Percentiles rank a stretch among this genome's conserved stretches.
phyloP scores from a whole-genome alignment of 139 green algal species.

The Yamagishiella unicocca region DNA sequence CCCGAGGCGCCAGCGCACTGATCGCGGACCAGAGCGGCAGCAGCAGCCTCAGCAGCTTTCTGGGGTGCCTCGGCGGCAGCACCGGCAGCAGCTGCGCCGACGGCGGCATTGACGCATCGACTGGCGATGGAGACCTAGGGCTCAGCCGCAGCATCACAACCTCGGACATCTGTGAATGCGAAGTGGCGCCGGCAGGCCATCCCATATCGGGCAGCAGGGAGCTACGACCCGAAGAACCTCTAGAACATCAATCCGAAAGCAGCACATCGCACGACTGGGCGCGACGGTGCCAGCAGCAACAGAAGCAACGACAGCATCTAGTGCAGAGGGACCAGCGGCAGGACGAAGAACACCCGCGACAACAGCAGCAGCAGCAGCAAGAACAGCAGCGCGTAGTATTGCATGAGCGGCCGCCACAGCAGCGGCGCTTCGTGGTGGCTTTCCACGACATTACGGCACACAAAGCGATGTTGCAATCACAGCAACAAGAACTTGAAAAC shows the following conservation, averaged over 20 bases:
- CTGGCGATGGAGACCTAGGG: too few relatives aligned
- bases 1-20: too few relatives aligned
- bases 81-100: too few relatives aligned
- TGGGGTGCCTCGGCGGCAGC: too few relatives aligned
- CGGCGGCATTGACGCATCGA: too few relatives aligned
- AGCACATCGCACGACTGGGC: conserved; percentile 4
- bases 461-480: background rate
- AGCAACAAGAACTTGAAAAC: background rate
- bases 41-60: too few relatives aligned
- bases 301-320: background rate
- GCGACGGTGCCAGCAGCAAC: background rate
- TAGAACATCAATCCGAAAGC: too few relatives aligned
- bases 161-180: background rate
- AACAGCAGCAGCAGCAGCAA: background rate
- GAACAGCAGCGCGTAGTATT: background rate
- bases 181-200: background rate
- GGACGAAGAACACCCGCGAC: background rate
- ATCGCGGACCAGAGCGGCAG: too few relatives aligned
- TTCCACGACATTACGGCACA: background rate
- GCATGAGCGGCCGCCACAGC: background rate
- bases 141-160: background rate
- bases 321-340: background rate
- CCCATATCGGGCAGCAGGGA: too few relatives aligned
- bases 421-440: background rate
- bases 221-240: too few relatives aligned